Percentiles rank a stretch among this genome's conserved stretches.
Conservation (phyloP, 2,329 filamentous ascomycete species). For the Penicillium sclerotigenum region DNA sequence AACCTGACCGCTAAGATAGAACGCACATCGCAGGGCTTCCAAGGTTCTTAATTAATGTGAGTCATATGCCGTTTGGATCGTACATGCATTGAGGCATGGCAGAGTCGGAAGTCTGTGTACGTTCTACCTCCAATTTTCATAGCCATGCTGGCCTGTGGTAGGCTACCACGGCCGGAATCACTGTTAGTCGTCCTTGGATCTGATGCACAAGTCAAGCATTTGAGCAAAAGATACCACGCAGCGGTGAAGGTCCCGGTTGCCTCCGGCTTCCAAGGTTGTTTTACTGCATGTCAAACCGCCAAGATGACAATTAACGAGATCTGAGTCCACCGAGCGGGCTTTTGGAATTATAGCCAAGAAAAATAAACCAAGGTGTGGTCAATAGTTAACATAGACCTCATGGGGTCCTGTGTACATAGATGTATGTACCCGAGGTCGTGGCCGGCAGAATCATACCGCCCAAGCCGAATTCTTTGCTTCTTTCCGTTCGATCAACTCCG, state of each 20-base stretch:
- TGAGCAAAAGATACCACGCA: constrained; percentile 1
- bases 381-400: neutral
- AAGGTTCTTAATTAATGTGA: constrained; percentile 2
- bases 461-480: constrained; percentile 23
- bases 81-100: constrained; percentile 9
- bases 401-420: neutral
- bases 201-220: constrained; percentile 7
- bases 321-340: neutral
- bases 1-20: constrained; percentile 1
- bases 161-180: neutral
- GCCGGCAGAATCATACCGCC: constrained; percentile 25
- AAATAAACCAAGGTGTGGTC: neutral
- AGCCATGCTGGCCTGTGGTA: neutral
- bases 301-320: constrained; percentile 2
- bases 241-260: constrained; percentile 18
- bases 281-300: constrained; percentile 5
- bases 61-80: constrained; percentile 2
- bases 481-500: constrained; percentile 18
- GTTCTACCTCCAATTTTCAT: constrained; percentile 4
- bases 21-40: neutral
- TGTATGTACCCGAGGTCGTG: neutral
- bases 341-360: neutral
- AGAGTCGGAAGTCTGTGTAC: constrained; percentile 1
- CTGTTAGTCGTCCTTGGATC: neutral
- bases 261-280: neutral